A percentile compares a stretch with the other conserved stretches of the same genome.
Conservation (phyloP, 2,329 filamentous ascomycete genomes). For the Aspergillus sergii region DNA sequence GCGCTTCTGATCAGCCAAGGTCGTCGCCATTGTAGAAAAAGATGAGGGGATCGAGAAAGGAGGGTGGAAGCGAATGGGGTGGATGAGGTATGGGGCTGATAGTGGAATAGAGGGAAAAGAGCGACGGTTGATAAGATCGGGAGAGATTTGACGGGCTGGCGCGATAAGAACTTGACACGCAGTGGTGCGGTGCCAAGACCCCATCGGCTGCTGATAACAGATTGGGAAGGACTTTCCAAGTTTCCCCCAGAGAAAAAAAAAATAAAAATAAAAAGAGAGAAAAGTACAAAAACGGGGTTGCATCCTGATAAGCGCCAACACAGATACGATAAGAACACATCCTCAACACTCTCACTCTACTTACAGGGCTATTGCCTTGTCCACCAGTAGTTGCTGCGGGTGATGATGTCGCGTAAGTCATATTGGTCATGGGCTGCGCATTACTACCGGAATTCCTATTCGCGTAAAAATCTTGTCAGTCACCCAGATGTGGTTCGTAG, state of each 20-base stretch:
- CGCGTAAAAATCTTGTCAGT: slow-evolving; percentile 26
- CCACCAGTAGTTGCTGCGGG: slow-evolving; percentile 67
- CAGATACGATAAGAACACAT: slow-evolving; percentile 10
- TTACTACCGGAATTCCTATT: slow-evolving; percentile 42
- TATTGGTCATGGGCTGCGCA: slow-evolving; percentile 58
- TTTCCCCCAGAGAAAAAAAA: slow-evolving; percentile 1
- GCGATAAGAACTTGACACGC: slow-evolving; percentile 52
- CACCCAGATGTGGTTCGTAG: slow-evolving; percentile 9
- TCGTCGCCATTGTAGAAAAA: slow-evolving; percentile 45
- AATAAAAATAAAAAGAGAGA: slow-evolving; percentile 26
- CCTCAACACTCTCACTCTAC: slow-evolving; percentile 22
- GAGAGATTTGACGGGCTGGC: slow-evolving; percentile 43
- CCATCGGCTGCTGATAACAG: slow-evolving; percentile 35
- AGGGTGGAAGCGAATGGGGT: slow-evolving; percentile 24
- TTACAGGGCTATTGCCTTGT: slow-evolving; percentile 54
- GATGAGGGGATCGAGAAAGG: slow-evolving; percentile 20
- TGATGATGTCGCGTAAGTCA: slow-evolving; percentile 65
- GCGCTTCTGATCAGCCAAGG: slow-evolving; percentile 53
- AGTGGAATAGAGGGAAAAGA: slow-evolving; percentile 32
- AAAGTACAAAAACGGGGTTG: slow-evolving; percentile 20
- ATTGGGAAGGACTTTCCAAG: slow-evolving; percentile 10
- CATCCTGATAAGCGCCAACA: slow-evolving; percentile 11
- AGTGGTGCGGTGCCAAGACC: slow-evolving; percentile 42
- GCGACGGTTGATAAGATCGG: slow-evolving; percentile 42
- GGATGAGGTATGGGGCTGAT: slow-evolving; percentile 24